A percentile compares a stretch with the other conserved stretches of the same genome.
These are phyloP conservation scores for Centella asiatica DNA, from an alignment of 129 eudicot species.

Conservation along the genomic window DNA sequence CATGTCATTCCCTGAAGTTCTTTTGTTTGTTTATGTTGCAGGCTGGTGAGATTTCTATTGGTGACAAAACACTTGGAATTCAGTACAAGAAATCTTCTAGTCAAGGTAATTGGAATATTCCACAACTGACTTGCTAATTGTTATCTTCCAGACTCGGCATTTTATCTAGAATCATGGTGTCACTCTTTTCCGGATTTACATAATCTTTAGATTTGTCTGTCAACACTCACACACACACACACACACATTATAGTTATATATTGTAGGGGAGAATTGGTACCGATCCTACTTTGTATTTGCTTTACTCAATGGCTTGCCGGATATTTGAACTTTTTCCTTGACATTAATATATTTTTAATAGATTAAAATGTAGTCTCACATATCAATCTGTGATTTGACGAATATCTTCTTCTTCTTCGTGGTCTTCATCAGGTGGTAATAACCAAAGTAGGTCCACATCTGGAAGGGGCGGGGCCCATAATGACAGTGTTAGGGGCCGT, in stretches of 20 bases:
- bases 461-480: neutral
- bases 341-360: too few species aligned
- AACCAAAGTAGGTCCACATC: neutral
- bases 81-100: conserved; percentile 4
- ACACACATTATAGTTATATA: too few species aligned
- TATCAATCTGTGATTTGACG: too few species aligned
- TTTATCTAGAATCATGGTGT: neutral
- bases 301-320: too few species aligned
- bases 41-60: neutral
- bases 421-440: neutral
- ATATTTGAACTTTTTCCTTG: too few species aligned
- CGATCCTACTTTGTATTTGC: too few species aligned
- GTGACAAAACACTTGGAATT: neutral
- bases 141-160: neutral
- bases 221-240: too few species aligned
- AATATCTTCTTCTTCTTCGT: neutral
- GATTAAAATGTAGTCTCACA: too few species aligned
- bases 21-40: neutral
- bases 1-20: too few species aligned
- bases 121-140: neutral
- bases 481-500: neutral
- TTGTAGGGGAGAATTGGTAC: too few species aligned
- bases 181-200: too few species aligned
- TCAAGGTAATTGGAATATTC: neutral
- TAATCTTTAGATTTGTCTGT: too few species aligned